Evolutionary conservation across 139 green algal genomes (phyloP), one percentile per base, ranked within the genome.

Genomic region (Pseudopediastrum boryanum): DNA sequence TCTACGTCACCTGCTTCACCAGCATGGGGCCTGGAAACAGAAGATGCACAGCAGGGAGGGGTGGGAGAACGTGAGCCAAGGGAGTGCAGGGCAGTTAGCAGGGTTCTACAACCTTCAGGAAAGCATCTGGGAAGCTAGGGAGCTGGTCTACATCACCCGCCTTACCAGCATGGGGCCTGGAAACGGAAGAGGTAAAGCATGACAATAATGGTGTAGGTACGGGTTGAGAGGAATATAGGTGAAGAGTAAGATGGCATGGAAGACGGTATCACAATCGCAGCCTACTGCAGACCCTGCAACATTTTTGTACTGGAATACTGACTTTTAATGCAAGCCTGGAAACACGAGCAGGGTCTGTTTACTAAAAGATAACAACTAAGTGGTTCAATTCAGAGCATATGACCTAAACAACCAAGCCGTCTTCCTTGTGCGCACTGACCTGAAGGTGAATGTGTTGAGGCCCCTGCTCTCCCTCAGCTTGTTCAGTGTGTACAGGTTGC

Each of bases 401-500:
- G n/a, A n/a, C n/a, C n/a, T n/a, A n/a, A n/a, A n/a, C n/a, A n/a
- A n/a, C n/a, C n/a, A n/a, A 56, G 46, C 46, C 46, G 16, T 16
- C 13, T 16, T 21, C 50, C 69, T 13, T 29, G 7, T 12, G 25
- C 31, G 0, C 51, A 65, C 56, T 27, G 12, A 21, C 75, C 96
- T 90, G 78, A 99, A 95, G 23, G 86, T 82, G 80, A 99, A 96
- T 23, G 94, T 96, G 88, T 97, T 98, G 66, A 97, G 83, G 4
- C 94, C 95, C 35, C 94, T 92, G 6, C 83, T 78, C 86, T 98
- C 94, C 4, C 96, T 80, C 66, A 99, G 86, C 85, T 94, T 94
- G 89, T 99, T 99, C 25, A 99, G 89, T 48, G 81, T 86, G 86
- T 94, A 96, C 43, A 99, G 92, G 90, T 99, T 99, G 66, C 95